phyloP scores from a whole-genome alignment of 495 filamentous ascomycete species.

The Penicillium lagena region DNA sequence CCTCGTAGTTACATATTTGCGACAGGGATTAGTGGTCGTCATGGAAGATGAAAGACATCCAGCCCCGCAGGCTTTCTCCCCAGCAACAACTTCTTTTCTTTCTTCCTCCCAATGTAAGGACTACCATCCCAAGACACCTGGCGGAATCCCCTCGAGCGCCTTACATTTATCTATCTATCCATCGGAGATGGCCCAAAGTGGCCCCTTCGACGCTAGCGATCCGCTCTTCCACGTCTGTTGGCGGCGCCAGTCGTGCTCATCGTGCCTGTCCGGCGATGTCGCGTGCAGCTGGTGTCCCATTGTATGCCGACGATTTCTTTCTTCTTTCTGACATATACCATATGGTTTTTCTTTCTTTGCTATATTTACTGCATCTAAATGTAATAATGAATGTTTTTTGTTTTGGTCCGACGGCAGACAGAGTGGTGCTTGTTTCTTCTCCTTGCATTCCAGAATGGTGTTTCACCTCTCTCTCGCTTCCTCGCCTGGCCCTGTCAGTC shows the following conservation, averaged over 20 bases:
- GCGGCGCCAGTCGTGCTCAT: constrained; percentile 39
- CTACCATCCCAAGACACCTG: too few relatives aligned
- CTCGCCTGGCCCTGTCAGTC: neutral
- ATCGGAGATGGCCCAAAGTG: constrained; percentile 1
- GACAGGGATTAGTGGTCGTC: too few relatives aligned
- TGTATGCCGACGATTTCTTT: constrained; percentile 21
- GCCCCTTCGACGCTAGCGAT: constrained; percentile 9
- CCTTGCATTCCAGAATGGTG: constrained; percentile 5
- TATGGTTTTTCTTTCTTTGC: neutral
- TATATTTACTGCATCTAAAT: neutral
- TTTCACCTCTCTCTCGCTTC: neutral
- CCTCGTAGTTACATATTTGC: too few relatives aligned
- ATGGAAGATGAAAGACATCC: too few relatives aligned
- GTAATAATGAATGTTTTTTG: too few relatives aligned
- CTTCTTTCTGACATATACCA: neutral
- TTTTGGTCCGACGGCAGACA: too few relatives aligned
- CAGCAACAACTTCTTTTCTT: too few relatives aligned
- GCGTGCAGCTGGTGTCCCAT: constrained; percentile 51
- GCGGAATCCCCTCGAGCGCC: too few relatives aligned
- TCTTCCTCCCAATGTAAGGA: too few relatives aligned
- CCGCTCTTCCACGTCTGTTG: constrained; percentile 37
- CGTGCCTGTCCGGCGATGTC: constrained; percentile 29
- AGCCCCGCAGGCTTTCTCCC: too few relatives aligned
- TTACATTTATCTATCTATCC: too few relatives aligned
- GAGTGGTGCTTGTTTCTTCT: neutral